Percentiles rank a stretch among this genome's conserved stretches.
These are phyloP conservation scores for Cladosporium colombiae DNA, from an alignment of 2,329 filamentous ascomycete genomes.

Conservation along the genomic window DNA sequence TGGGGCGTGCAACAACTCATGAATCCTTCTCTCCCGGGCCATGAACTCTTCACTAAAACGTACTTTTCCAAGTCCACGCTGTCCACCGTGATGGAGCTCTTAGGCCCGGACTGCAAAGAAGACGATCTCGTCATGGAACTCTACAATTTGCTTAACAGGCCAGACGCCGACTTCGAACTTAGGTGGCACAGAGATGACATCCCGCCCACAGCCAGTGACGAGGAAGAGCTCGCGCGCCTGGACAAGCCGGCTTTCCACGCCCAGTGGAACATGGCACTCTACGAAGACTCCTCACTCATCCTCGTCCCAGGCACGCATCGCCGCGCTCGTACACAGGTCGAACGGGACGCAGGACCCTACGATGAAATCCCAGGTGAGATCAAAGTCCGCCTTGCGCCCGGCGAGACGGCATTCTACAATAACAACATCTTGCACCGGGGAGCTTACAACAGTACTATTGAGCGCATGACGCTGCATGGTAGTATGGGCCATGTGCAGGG, in stretches of 20 bases:
- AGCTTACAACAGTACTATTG: conserved; percentile 59
- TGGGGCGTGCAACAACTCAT: conserved; percentile 89
- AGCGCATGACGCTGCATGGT: conserved; percentile 46
- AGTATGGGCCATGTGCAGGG: conserved; percentile 24
- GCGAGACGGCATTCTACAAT: conserved; percentile 85
- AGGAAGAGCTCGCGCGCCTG: conserved; percentile 67
- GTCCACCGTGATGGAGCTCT: conserved; percentile 63
- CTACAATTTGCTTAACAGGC: conserved; percentile 80
- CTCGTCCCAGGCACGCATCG: conserved; percentile 76
- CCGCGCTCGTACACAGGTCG: conserved; percentile 67
- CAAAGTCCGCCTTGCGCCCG: conserved; percentile 66
- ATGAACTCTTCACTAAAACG: conserved; percentile 59
- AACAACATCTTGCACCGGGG: conserved; percentile 83
- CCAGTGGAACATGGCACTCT: conserved; percentile 85
- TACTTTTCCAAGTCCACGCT: conserved; percentile 74
- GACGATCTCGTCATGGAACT: conserved; percentile 80
- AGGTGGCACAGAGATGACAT: conserved; percentile 88
- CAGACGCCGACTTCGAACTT: conserved; percentile 69
- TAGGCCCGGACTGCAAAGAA: conserved; percentile 43
- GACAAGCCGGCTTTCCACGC: conserved; percentile 67
- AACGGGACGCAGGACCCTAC: conserved; percentile 68
- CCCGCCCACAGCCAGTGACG: conserved; percentile 61
- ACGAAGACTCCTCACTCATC: conserved; percentile 70
- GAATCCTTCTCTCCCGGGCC: conserved; percentile 67
- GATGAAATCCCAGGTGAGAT: conserved; percentile 65